phyloP scores from a whole-genome alignment of 805 yeast genomes.

The Saccharomycopsis vini region DNA sequence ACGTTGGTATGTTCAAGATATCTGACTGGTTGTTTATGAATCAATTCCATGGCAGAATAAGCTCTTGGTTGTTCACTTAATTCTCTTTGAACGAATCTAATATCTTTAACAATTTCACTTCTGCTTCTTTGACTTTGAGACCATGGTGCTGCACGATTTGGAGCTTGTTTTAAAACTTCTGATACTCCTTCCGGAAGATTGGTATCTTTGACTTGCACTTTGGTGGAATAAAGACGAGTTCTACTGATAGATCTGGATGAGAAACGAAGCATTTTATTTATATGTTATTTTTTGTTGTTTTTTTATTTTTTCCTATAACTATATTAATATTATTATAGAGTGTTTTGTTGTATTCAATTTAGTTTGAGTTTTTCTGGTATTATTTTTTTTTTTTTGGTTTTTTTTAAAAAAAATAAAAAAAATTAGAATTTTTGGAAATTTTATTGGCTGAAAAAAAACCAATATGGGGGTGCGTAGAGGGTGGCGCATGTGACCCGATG shows the following conservation, averaged over 20 bases:
- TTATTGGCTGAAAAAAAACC: too few species aligned
- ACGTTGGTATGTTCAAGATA: slow-evolving; percentile 46
- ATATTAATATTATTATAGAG: background rate
- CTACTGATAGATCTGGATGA: background rate
- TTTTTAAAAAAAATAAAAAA: too few species aligned
- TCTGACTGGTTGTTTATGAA: slow-evolving; percentile 62
- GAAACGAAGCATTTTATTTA: background rate
- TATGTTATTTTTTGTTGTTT: background rate
- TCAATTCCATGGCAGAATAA: slow-evolving; percentile 76
- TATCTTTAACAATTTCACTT: slow-evolving; percentile 45
- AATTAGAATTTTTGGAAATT: too few species aligned
- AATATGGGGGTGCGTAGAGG: too few species aligned
- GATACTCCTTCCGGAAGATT: background rate
- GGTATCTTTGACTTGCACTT: background rate
- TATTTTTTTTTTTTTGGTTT: background rate
- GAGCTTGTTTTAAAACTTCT: slow-evolving; percentile 47
- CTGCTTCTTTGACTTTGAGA: slow-evolving; percentile 58
- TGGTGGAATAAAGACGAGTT: background rate
- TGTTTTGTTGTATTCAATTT: too few species aligned
- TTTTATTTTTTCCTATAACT: background rate
- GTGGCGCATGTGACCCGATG: too few species aligned
- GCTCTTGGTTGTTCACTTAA: slow-evolving; percentile 66
- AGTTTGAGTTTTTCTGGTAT: background rate
- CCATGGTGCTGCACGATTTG: slow-evolving; percentile 68
- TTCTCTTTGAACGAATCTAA: slow-evolving; percentile 67